Conservation (phyloP, 2,329 filamentous ascomycete species). For the Botrytis cinerea region DNA sequence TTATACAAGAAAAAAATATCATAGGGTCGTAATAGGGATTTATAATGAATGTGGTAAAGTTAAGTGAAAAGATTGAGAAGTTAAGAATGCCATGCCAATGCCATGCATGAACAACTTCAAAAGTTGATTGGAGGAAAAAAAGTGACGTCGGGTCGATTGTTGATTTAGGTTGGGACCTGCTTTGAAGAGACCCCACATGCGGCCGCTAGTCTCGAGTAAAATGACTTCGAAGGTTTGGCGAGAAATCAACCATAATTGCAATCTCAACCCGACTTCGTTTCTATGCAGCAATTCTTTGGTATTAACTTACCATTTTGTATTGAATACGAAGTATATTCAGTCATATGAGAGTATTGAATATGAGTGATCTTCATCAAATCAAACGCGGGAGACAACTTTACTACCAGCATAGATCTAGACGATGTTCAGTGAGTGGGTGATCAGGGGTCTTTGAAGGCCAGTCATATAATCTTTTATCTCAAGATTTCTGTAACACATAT, state of each 20-base stretch:
- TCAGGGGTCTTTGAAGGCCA: no score
- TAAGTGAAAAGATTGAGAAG: background rate
- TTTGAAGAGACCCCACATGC: background rate
- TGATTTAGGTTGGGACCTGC: constrained; percentile 5
- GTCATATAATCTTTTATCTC: no score
- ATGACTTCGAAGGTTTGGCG: background rate
- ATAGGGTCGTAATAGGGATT: background rate
- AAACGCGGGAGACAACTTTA: background rate
- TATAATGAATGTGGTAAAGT: constrained; percentile 3
- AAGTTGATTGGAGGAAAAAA: constrained; percentile 2
- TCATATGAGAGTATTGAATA: background rate
- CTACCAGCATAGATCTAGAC: background rate
- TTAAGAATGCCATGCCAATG: constrained; percentile 4
- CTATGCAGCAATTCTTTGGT: background rate
- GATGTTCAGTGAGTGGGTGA: background rate
- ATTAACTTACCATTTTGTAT: background rate
- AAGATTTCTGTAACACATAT: no score
- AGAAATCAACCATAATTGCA: background rate
- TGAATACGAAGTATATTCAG: fast-evolving
- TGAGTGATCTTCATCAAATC: background rate
- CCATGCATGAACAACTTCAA: background rate
- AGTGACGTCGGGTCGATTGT: constrained; percentile 12
- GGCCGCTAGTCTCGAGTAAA: background rate
- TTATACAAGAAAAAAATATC: constrained; percentile 1
- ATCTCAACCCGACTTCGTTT: background rate